phyloP scores from a whole-genome alignment of 2,329 filamentous ascomycete species.

The Penicillium sp. region DNA sequence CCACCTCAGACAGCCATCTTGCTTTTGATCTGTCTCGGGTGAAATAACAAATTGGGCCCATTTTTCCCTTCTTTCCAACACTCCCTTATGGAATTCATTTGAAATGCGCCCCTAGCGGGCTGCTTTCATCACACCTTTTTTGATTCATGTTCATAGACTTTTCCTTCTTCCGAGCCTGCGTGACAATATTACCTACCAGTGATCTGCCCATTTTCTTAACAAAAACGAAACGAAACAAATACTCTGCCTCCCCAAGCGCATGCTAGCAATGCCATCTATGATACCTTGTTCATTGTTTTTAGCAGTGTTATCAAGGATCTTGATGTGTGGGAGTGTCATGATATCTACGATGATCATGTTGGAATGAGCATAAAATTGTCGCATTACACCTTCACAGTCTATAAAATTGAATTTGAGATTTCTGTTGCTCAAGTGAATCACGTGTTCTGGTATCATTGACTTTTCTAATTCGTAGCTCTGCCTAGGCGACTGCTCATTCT shows the following conservation, averaged over 20 bases:
- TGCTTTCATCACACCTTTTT: constrained; percentile 5
- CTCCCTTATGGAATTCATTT: constrained; percentile 13
- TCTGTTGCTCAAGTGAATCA: background rate
- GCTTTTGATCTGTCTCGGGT: background rate
- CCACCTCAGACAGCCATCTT: background rate
- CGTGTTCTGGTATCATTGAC: background rate
- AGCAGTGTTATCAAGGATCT: background rate
- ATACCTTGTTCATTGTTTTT: background rate
- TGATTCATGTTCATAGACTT: constrained; percentile 20
- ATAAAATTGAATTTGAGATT: background rate
- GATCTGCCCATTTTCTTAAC: constrained; percentile 5
- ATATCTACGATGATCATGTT: constrained; percentile 4
- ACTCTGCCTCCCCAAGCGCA: background rate
- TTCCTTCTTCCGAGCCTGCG: constrained; percentile 14
- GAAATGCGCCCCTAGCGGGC: constrained; percentile 21
- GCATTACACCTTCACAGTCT: background rate
- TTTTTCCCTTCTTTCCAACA: constrained; percentile 13
- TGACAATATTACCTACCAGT: constrained; percentile 19
- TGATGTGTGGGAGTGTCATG: constrained; percentile 1
- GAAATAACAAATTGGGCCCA: constrained; percentile 1
- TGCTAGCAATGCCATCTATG: background rate
- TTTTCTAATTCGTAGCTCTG: background rate
- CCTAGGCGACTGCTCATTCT: too few relatives aligned
- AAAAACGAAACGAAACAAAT: background rate
- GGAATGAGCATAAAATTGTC: background rate